Percentiles rank a stretch among this genome's conserved stretches.
Evolutionary conservation across 1,284 basidiomycete species (phyloP).

Genomic region (Leccinum holopus): DNA sequence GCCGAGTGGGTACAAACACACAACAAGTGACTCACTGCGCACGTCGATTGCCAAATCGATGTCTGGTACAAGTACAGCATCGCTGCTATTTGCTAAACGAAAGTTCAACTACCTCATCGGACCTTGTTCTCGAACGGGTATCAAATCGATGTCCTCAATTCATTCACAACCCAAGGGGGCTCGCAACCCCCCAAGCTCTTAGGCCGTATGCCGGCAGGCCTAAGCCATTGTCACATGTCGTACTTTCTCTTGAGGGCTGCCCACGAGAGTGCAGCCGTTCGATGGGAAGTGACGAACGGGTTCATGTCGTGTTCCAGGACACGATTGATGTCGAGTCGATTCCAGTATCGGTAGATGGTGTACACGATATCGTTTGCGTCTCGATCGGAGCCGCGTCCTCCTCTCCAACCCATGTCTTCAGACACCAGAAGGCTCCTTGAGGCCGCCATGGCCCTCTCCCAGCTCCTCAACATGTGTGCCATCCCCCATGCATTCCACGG

Average conservation of each 20-base stretch:
- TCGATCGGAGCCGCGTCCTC: slow-evolving; percentile 49
- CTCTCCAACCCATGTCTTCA: no score
- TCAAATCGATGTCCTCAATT: slow-evolving; percentile 27
- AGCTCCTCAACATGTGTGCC: no score
- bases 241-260: slow-evolving; percentile 69
- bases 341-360: slow-evolving; percentile 68
- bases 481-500: slow-evolving; percentile 52
- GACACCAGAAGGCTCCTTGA: no score
- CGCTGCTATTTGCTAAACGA: slow-evolving; percentile 15
- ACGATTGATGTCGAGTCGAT: slow-evolving; percentile 74
- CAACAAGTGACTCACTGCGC: slow-evolving; percentile 1
- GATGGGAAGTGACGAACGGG: slow-evolving; percentile 57
- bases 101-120: slow-evolving; percentile 17
- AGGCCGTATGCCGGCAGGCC: not conserved
- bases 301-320: slow-evolving; percentile 80
- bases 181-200: not conserved
- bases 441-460: no score
- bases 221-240: slow-evolving; percentile 39
- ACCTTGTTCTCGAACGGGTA: slow-evolving; percentile 18
- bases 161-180: not conserved
- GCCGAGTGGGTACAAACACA: not conserved
- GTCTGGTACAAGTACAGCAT: slow-evolving; percentile 20
- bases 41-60: slow-evolving; percentile 15
- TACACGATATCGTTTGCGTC: slow-evolving; percentile 74
- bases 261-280: slow-evolving; percentile 63